These are phyloP conservation scores for Phialocephala sp. DNA, from an alignment of 2,329 filamentous ascomycete species.

Conservation along the genomic window DNA sequence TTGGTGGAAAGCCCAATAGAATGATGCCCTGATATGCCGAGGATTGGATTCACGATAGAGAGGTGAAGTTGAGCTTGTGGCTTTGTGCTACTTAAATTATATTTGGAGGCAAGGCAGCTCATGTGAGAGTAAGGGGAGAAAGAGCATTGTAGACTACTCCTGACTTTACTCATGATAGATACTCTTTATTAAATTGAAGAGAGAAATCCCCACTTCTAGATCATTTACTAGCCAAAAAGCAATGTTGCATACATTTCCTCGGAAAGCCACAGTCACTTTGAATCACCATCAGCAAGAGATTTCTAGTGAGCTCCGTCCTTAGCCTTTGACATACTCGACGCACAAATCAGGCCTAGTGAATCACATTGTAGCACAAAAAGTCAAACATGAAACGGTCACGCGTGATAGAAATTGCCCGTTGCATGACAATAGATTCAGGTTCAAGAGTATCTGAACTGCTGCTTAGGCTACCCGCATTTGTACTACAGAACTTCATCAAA, in stretches of 20 bases:
- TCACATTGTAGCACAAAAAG: neutral
- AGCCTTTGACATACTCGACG: neutral
- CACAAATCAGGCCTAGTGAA: neutral
- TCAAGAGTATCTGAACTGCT: neutral
- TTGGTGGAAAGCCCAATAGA: neutral
- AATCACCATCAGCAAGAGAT: neutral
- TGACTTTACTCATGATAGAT: neutral
- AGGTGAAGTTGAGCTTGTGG: neutral
- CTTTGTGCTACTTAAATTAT: neutral
- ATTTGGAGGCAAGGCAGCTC: neutral
- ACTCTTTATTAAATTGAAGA: neutral
- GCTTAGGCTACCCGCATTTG: neutral
- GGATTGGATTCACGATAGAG: neutral
- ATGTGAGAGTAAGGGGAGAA: neutral
- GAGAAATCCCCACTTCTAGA: neutral
- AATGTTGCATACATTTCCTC: neutral
- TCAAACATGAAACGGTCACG: neutral
- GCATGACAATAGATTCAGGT: neutral
- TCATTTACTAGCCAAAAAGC: neutral
- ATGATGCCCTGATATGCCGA: neutral
- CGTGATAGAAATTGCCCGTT: conserved; percentile 2
- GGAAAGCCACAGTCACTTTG: neutral
- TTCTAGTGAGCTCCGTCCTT: neutral
- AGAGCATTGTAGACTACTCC: neutral
- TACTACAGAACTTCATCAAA: conserved; percentile 1